Base-by-base conservation (phyloP, 805 yeast genomes). In the Yarrowia hollandica region DNA sequence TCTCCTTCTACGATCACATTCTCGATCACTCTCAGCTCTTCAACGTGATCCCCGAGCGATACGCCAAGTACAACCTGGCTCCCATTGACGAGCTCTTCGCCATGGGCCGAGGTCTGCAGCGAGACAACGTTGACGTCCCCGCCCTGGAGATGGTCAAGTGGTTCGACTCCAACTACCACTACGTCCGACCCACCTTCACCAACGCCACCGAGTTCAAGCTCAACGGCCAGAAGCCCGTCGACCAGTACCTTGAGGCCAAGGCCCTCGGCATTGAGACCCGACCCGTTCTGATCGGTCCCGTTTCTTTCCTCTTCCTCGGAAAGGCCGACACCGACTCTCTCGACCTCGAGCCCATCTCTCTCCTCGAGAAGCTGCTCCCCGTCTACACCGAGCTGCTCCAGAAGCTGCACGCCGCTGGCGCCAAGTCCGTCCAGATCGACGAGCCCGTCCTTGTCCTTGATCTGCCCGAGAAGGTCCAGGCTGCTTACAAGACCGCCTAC, bases 61-160 rank as follows among this genome's bases (percentile, higher is more conserved):
- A 94, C 86, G 80, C 92, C 78, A 87, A 94, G 82, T 89, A 80
- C 79, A 84, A 86, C 71, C 84, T 94, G 74, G 83, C 90, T 66
- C 85, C 90, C 74, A 81, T 94, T 68, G 99, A 94, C 78, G 88
- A 90, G 64, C 79, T 88, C 72, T 94, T 94, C 75, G 99, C 99
- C 73, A 94, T 94, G 98, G 99, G 98, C 79, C 90, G 99, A 84
- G 99, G 99, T 85, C 83, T 94, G 76, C 99, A 94, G 82, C 89
- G 94, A 80, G 85, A 87, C 77, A 96, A 96, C 67, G 96, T 94
- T 69, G 99, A 94, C 77, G 99, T 94, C 63, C 92, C 98, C 64
- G 99, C 99, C 70, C 83, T 90, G 75, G 78, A 94, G 84, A 94
- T 94, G 99, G 99, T 94, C 69, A 94, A 94, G 83, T 94, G 99